phyloP scores from a whole-genome alignment of 768 basidiomycete species.

The Calvatia gigantea region DNA sequence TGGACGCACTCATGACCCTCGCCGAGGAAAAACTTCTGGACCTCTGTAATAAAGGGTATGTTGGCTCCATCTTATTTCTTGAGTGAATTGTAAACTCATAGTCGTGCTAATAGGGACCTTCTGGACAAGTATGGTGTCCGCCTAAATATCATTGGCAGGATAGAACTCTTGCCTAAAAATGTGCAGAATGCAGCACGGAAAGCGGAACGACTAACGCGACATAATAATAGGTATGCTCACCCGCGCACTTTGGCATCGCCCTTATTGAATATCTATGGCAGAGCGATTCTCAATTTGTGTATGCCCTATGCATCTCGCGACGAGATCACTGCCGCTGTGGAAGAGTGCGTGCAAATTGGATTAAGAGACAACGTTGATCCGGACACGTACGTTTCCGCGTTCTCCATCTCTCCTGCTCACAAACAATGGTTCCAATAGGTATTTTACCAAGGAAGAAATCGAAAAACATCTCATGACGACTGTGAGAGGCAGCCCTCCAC shows the following conservation, averaged over 20 bases:
- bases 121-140: slow-evolving; percentile 81
- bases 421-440: slow-evolving; percentile 16
- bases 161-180: slow-evolving; percentile 68
- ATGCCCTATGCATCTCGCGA: slow-evolving; percentile 92
- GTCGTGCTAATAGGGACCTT: slow-evolving; percentile 51
- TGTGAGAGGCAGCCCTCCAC: slow-evolving; percentile 64
- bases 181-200: slow-evolving; percentile 66
- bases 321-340: slow-evolving; percentile 83
- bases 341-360: slow-evolving; percentile 42
- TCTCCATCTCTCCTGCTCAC: not conserved
- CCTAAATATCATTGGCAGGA: slow-evolving; percentile 78
- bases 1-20: slow-evolving; percentile 83
- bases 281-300: slow-evolving; percentile 87
- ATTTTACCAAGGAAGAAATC: slow-evolving; percentile 65
- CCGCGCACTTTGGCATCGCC: not conserved
- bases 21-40: slow-evolving; percentile 77
- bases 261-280: slow-evolving; percentile 25
- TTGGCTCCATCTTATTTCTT: slow-evolving; percentile 6
- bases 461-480: slow-evolving; percentile 65
- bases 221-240: slow-evolving; percentile 60
- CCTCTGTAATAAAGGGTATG: slow-evolving; percentile 78
- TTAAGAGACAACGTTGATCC: slow-evolving; percentile 22
- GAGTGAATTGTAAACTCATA: not conserved
- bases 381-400: slow-evolving; percentile 18
- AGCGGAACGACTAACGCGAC: slow-evolving; percentile 74